phyloP scores from a whole-genome alignment of 129 eudicot species.

The Smallanthus sonchifolius region DNA sequence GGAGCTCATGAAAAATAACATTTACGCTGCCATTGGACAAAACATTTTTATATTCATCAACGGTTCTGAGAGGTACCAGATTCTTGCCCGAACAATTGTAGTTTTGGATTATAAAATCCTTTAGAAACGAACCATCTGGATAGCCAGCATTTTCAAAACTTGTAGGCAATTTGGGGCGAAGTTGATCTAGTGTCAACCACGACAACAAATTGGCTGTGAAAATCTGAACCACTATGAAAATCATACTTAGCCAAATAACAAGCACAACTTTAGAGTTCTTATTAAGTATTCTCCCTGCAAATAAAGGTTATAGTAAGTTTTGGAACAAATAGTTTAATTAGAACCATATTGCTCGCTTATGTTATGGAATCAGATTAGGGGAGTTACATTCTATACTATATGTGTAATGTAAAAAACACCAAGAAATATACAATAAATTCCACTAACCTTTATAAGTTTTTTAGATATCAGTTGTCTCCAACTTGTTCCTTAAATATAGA shows the following conservation, averaged over 20 bases:
- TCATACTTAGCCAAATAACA: constrained; percentile 23
- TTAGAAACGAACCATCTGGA: constrained; percentile 7
- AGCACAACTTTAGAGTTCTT: constrained; percentile 21
- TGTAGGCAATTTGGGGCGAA: constrained; percentile 18
- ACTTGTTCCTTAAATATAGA: no score
- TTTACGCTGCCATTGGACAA: constrained; percentile 9
- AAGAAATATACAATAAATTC: no score
- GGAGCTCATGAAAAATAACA: constrained; percentile 9
- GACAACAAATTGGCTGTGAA: constrained; percentile 26
- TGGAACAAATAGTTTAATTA: not conserved
- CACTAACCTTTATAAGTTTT: no score
- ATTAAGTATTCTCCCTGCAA: constrained; percentile 26
- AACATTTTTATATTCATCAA: constrained; percentile 14
- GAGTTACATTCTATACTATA: no score
- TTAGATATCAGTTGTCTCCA: no score
- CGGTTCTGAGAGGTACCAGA: not conserved
- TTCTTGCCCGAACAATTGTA: not conserved
- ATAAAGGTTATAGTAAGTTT: not conserved
- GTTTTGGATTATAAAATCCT: not conserved
- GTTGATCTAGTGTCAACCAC: constrained; percentile 26
- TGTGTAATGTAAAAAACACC: no score
- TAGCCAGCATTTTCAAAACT: constrained; percentile 15
- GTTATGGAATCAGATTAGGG: not conserved
- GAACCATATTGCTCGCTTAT: not conserved
- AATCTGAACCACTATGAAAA: constrained; percentile 21